Base-by-base conservation (phyloP, 1,284 basidiomycete species). In the Phellopilus nigrolimitatus region DNA sequence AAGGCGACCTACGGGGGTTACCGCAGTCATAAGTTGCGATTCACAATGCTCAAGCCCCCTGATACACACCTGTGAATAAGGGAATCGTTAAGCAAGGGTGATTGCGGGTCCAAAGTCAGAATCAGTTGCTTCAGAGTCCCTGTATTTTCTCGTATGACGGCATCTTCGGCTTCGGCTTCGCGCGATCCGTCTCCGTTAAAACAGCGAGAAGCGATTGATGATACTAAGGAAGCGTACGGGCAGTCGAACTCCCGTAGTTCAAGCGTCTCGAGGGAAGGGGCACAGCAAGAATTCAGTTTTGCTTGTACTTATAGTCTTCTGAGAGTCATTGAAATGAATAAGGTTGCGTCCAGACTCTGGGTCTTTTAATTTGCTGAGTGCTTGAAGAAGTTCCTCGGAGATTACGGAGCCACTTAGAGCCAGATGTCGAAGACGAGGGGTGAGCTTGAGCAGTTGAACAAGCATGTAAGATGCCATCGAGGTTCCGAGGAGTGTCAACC, bases 191-290 rank as follows among this genome's bases (percentile, higher is more conserved):
- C 10, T 19, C 2, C 17, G 6, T 25, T 5, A 8, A 38, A 40
- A 34, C 48, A 50, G 27, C 48, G 48, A 43, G 48, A 4, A 24
- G 22, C 25, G 3, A 34, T 34, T 3, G 34, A 13, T 13, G 48
- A 42, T 12, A 50, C 28, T 6, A 50, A 19, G 7, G 40, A 12
- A 17, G 21, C 19, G 17, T 33, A 17, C 15, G 48, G 34, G 39
- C 48, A 50, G 9, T 47, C 38, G 9, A 50, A 43, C 10, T 50
- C 48, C 25, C 48, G 38, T 9, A 50, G 40, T 25, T 50, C 48
- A 10, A 50, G 25, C 21, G 28, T 22, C 28, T 50, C 25, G 7
- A 50, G 48, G 3, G 27, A n/a, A 21, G 48, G 48, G 36, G n/a
- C 48, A 50, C 3, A 50, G 30, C 0, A 28, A 41, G 21, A 50